phyloP scores from a whole-genome alignment of 2,329 filamentous ascomycete genomes.

The Colletotrichum tabaci region DNA sequence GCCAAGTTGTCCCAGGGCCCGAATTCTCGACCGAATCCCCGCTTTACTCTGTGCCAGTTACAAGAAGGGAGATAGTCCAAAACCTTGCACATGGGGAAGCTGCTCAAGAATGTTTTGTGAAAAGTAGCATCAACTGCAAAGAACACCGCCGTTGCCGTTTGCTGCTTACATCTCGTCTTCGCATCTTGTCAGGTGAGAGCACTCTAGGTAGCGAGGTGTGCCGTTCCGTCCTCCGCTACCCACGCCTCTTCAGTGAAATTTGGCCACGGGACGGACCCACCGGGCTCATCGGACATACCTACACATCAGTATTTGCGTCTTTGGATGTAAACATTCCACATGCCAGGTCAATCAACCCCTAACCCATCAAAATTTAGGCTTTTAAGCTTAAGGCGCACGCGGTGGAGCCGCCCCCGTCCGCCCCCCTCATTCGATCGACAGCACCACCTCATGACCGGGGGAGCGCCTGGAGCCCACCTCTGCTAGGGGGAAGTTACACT shows the following conservation, averaged over 20 bases:
- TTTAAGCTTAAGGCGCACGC: constrained; percentile 26
- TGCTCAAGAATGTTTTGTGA: too few relatives aligned
- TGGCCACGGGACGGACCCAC: too few relatives aligned
- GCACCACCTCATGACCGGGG: constrained; percentile 1
- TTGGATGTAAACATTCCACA: neutral
- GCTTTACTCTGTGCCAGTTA: neutral
- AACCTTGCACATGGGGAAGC: too few relatives aligned
- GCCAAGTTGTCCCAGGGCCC: neutral
- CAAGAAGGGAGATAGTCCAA: neutral
- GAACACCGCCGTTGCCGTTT: too few relatives aligned
- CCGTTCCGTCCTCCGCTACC: too few relatives aligned
- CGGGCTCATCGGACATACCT: neutral
- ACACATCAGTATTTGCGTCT: neutral
- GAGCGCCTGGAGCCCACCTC: neutral
- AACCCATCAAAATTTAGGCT: constrained; percentile 15
- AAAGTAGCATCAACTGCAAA: too few relatives aligned
- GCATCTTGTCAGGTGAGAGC: too few relatives aligned
- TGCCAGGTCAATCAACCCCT: neutral
- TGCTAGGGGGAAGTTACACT: neutral
- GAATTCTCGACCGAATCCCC: too few relatives aligned
- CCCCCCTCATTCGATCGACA: neutral
- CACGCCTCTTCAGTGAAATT: too few relatives aligned
- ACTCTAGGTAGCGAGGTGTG: too few relatives aligned
- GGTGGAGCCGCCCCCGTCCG: constrained; percentile 2
- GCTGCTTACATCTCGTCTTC: too few relatives aligned